Evolutionary conservation across 1,284 basidiomycete genomes (phyloP).

Genomic region (Apiotrichum montevideense): DNA sequence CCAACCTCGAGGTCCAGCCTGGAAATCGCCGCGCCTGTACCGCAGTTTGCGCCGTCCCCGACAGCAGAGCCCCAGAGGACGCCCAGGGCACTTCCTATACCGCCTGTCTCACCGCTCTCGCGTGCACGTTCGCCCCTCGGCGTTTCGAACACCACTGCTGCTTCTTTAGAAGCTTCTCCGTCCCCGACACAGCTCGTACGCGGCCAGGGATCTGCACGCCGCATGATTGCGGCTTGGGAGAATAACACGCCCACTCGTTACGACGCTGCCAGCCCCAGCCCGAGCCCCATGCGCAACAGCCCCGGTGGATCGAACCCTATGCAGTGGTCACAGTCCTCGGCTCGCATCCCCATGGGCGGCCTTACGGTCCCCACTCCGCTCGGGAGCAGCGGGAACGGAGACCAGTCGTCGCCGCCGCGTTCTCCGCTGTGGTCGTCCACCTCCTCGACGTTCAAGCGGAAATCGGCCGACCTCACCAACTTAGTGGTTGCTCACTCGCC

Average conservation of each 20-base stretch:
- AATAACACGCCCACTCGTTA: neutral
- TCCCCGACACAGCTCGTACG: neutral
- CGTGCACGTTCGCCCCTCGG: neutral
- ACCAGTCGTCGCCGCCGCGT: neutral
- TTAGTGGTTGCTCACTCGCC: no score
- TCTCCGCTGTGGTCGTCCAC: conserved; percentile 19
- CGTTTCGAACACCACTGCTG: neutral
- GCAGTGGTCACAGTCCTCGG: no score
- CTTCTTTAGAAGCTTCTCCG: neutral
- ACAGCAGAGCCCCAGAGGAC: neutral
- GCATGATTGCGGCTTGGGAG: neutral
- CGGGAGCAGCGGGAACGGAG: conserved; percentile 13
- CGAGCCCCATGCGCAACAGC: neutral
- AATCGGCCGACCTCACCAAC: neutral
- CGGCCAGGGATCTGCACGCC: neutral
- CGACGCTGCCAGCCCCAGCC: neutral
- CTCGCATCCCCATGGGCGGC: neutral
- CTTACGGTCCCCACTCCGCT: conserved; percentile 19
- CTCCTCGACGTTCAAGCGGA: conserved; percentile 12
- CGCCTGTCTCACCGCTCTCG: neutral
- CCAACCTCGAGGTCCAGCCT: neutral
- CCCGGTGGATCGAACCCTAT: neutral
- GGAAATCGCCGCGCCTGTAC: neutral
- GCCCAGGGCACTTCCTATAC: neutral
- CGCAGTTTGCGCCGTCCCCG: conserved; percentile 5